Evolutionary conservation across 441 rosid genomes (phyloP).

Genomic region (Pelargonium myrrhifolium): DNA sequence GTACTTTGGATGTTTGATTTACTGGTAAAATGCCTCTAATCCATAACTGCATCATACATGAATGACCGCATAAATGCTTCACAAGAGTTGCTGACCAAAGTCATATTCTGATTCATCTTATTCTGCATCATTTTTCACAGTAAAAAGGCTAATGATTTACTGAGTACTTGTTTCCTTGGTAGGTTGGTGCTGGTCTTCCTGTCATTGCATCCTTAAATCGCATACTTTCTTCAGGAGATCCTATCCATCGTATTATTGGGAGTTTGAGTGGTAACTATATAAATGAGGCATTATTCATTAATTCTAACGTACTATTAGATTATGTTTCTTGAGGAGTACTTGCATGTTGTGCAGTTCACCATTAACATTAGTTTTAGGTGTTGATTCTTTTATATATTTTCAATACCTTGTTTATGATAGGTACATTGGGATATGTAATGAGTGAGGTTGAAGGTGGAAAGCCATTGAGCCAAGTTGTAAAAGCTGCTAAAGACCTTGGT

Average conservation of each 20-base stretch:
- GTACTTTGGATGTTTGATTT: neutral
- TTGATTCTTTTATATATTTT: slow-evolving; percentile 7
- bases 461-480: slow-evolving; percentile 80
- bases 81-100: neutral
- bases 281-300: slow-evolving; percentile 15
- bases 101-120: neutral
- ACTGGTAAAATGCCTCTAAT: neutral
- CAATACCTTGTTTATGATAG: slow-evolving; percentile 29
- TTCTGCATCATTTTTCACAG: neutral
- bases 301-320: neutral
- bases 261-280: slow-evolving; percentile 71
- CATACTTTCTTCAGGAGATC: slow-evolving; percentile 75
- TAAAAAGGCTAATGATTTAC: slow-evolving; percentile 1
- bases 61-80: neutral
- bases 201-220: slow-evolving; percentile 74
- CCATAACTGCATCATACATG: neutral
- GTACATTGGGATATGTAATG: slow-evolving; percentile 94
- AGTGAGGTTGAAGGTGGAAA: slow-evolving; percentile 89
- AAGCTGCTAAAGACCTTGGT: slow-evolving; percentile 69
- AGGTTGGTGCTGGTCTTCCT: slow-evolving; percentile 99
- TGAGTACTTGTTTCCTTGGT: slow-evolving; percentile 19
- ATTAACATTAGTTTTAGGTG: neutral
- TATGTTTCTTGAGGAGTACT: slow-evolving; percentile 5
- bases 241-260: slow-evolving; percentile 55
- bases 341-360: slow-evolving; percentile 6